Evolutionary conservation across 2,329 filamentous ascomycete genomes (phyloP), one percentile per base, ranked within the genome.

Genomic region (Colletotrichum zoysiae): DNA sequence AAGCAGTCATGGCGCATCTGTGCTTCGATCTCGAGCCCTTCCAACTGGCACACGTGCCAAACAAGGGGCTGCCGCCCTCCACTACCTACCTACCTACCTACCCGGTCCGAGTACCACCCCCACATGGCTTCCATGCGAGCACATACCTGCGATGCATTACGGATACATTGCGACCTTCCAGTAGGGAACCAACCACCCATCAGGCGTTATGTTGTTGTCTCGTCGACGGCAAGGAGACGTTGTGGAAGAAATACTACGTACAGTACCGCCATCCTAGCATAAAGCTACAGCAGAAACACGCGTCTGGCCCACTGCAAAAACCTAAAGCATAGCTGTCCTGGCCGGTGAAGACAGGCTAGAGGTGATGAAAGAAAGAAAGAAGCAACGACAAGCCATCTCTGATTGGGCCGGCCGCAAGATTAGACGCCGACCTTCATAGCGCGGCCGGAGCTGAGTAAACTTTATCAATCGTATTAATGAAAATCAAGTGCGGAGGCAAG

Each of bases 51-150:
- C 30, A 26, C n/a, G n/a, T 64, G 38, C 40, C 69, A 60, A 53
- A 59, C 26, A 60, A 64, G 59, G 64, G 46, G 46, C 53, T 20
- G 65, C 38, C 55, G 60, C 69, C 65, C 69, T 46, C 30, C 30
- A 30, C 30, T 30, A 30, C 30, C 30, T 26, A 30, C 30, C 30
- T 26, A 30, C 30, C 30, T 30, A 30, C 30, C 55, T 55, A 60
- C 55, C 69, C 69, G 69, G 61, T 51, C 59, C 48, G 58, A 46
- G 42, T 48, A 59, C 53, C 55, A 55, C 58, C 55, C 69, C 65
- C 65, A 69, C 65, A 71, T 64, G 65, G 65, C 65, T 55, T 69
- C 65, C 65, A 35, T 68, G 53, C 46, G 65, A 69, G 44, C 69
- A 64, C 58, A 59, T 40, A 56, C 11, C 18, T 55, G 44, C 56